These are phyloP conservation scores for Brettanomyces custersianus DNA, from an alignment of 805 yeast genomes.

Conservation along the genomic window DNA sequence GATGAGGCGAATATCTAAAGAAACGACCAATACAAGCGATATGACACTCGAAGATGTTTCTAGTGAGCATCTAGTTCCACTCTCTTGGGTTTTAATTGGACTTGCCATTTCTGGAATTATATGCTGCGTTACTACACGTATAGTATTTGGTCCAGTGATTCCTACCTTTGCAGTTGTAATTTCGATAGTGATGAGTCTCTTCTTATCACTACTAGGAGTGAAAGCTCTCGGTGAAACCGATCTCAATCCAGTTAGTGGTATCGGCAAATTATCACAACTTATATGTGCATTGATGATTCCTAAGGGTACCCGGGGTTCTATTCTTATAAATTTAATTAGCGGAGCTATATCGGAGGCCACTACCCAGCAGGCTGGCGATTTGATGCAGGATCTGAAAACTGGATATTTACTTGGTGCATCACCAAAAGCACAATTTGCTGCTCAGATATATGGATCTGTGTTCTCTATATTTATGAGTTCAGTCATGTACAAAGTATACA, in stretches of 20 bases:
- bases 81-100: conserved; percentile 33
- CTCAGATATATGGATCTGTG: conserved; percentile 80
- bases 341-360: conserved; percentile 99
- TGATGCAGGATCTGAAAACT: conserved; percentile 95
- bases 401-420: conserved; percentile 90
- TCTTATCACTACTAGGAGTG: conserved; percentile 79
- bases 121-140: conserved; percentile 55
- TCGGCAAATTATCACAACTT: conserved; percentile 87
- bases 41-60: conserved; percentile 6
- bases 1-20: too few species aligned
- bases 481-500: conserved; percentile 75
- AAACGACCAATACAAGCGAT: neutral
- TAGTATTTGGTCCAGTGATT: conserved; percentile 61
- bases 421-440: conserved; percentile 83
- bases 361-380: conserved; percentile 97
- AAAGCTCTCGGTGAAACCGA: conserved; percentile 96
- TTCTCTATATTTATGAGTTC: conserved; percentile 80
- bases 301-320: conserved; percentile 64
- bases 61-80: conserved; percentile 6
- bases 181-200: conserved; percentile 67
- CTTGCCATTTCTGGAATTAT: conserved; percentile 53
- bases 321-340: conserved; percentile 78
- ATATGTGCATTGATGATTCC: conserved; percentile 80
- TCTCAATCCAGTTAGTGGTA: conserved; percentile 92
- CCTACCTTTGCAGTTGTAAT: conserved; percentile 62